A percentile compares a stretch with the other conserved stretches of the same genome.
These are phyloP conservation scores for Isatis lusitanica DNA, from an alignment of 441 rosid genomes.

Conservation along the genomic window DNA sequence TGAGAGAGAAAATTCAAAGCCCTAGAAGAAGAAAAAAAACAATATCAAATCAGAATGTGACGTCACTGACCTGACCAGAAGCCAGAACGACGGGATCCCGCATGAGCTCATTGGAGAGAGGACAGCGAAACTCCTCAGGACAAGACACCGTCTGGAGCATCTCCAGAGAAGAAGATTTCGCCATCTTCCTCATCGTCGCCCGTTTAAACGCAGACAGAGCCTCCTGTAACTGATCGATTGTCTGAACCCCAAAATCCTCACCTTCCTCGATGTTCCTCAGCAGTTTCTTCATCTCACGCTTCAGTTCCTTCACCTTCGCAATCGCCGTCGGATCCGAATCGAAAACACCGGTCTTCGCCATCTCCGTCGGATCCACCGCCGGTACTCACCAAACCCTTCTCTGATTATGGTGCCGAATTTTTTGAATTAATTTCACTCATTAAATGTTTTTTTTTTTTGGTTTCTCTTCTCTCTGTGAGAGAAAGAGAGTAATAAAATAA, in stretches of 20 bases:
- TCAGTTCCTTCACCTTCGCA: constrained; percentile 58
- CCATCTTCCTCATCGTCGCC: constrained; percentile 47
- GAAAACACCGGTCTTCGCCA: constrained; percentile 73
- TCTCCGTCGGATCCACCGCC: constrained; percentile 36
- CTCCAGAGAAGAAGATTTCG: constrained; percentile 58
- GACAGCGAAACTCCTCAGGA: constrained; percentile 86
- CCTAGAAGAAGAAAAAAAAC: neutral
- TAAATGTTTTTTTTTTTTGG: neutral
- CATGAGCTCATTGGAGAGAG: constrained; percentile 90
- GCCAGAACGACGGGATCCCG: constrained; percentile 86
- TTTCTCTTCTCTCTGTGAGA: neutral
- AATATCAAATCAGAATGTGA: constrained; percentile 8
- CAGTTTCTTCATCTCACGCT: constrained; percentile 68
- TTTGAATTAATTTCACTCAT: constrained; percentile 35
- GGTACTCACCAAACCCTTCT: constrained; percentile 9
- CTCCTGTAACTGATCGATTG: constrained; percentile 64
- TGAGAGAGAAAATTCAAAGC: neutral
- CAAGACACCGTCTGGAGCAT: constrained; percentile 48
- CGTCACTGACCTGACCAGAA: constrained; percentile 74
- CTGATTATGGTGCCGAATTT: constrained; percentile 2
- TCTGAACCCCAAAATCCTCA: constrained; percentile 50
- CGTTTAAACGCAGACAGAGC: constrained; percentile 53
- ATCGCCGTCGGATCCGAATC: constrained; percentile 66
- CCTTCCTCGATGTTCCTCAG: constrained; percentile 57
- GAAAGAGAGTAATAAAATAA: constrained; percentile 11